Evolutionary conservation across 805 yeast species (phyloP).

Genomic region (Dipodascopsis tothii): DNA sequence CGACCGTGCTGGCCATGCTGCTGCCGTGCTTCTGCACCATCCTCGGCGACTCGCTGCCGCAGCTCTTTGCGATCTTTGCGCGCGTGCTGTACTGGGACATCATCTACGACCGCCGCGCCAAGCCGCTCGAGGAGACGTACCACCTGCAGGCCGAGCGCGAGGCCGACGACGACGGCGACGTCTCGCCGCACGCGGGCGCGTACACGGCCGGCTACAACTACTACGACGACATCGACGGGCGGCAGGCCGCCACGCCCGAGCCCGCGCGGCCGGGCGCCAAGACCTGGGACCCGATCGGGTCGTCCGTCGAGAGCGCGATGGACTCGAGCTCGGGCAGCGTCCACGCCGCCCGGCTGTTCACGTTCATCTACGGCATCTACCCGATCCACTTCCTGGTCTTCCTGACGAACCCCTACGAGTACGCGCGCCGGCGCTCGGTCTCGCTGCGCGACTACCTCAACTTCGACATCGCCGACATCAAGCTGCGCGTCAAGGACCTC

Average conservation of each 20-base stretch:
- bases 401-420: constrained; percentile 38
- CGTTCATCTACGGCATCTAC: constrained; percentile 50
- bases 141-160: neutral
- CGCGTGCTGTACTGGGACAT: constrained; percentile 38
- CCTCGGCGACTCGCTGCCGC: constrained; percentile 34
- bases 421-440: constrained; percentile 25
- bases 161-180: neutral
- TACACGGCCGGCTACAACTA: constrained; percentile 12
- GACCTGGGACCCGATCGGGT: constrained; percentile 20
- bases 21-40: constrained; percentile 42
- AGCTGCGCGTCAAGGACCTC: constrained; percentile 27
- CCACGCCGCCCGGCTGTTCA: no score
- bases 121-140: neutral
- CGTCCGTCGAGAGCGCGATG: no score
- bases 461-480: constrained; percentile 33
- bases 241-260: neutral
- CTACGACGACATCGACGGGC: constrained; percentile 6
- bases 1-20: constrained; percentile 36
- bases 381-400: constrained; percentile 45
- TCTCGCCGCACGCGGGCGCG: neutral
- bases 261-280: constrained; percentile 26
- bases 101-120: constrained; percentile 4
- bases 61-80: constrained; percentile 40
- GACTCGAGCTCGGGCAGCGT: no score
- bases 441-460: constrained; percentile 6